These are phyloP conservation scores for Mortierella alpina DNA, from an alignment of 192 early-diverging fungal genomes.

Conservation along the genomic window DNA sequence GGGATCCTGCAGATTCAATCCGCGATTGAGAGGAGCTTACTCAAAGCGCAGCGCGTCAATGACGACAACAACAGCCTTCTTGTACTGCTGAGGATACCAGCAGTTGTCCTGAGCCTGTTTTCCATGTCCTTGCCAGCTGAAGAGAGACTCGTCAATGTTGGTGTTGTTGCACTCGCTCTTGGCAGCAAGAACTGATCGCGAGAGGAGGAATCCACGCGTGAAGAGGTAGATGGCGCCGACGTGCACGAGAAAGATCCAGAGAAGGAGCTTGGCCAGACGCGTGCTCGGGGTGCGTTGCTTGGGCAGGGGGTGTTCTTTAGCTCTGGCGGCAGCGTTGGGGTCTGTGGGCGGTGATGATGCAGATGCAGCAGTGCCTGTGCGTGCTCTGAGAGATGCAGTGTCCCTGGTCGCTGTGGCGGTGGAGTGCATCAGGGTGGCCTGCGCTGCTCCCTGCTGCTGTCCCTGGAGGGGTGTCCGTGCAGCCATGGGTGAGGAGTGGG, in stretches of 20 bases:
- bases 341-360: not conserved
- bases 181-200: constrained; percentile 70
- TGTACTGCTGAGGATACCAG: constrained; percentile 63
- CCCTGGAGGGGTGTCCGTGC: not conserved
- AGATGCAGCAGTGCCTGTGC: not conserved
- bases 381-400: not conserved
- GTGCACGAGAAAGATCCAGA: constrained; percentile 59
- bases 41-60: constrained; percentile 84
- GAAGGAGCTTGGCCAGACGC: constrained; percentile 38
- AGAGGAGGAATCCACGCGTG: constrained; percentile 76
- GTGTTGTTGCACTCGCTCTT: constrained; percentile 57
- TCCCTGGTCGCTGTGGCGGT: not conserved
- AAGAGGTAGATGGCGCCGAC: constrained; percentile 73
- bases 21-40: constrained; percentile 18
- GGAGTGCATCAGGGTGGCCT: constrained; percentile 11
- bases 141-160: constrained; percentile 12
- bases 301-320: not conserved
- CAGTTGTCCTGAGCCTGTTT: constrained; percentile 23
- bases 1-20: not conserved
- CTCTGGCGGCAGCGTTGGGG: not conserved
- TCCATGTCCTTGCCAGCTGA: not conserved
- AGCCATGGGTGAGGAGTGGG: constrained; percentile 3
- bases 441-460: constrained; percentile 1
- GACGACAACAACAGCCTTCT: constrained; percentile 70
- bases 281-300: constrained; percentile 43